Conservation (phyloP, 768 basidiomycete species). For the Auricularia auricula-judae region DNA sequence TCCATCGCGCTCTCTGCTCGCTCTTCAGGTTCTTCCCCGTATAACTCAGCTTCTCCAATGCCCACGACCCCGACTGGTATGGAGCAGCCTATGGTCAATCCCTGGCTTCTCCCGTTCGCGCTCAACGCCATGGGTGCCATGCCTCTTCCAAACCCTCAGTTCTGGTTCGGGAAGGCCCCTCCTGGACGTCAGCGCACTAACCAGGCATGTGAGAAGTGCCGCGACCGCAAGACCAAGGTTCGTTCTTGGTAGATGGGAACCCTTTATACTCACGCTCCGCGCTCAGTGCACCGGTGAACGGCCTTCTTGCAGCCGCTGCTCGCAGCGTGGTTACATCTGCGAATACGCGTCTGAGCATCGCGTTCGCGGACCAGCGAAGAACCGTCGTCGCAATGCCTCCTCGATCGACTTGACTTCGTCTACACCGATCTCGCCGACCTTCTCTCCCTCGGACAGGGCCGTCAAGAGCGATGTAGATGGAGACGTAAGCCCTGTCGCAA, state of each 20-base stretch:
- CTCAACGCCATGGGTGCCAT: neutral
- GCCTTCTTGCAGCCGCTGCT: slow-evolving; percentile 57
- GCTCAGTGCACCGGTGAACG: slow-evolving; percentile 61
- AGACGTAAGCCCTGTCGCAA: neutral
- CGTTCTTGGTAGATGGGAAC: slow-evolving; percentile 1
- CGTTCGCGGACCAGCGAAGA: slow-evolving; percentile 5
- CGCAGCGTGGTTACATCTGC: slow-evolving; percentile 44
- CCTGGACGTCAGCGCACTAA: slow-evolving; percentile 37
- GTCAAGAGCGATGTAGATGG: neutral
- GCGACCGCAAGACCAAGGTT: slow-evolving; percentile 65
- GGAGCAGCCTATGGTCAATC: neutral
- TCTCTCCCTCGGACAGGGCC: neutral
- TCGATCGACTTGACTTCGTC: neutral
- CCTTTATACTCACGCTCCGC: neutral
- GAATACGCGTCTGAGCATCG: slow-evolving; percentile 48
- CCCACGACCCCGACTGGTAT: neutral
- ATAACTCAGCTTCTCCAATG: neutral
- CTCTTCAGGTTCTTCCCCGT: neutral
- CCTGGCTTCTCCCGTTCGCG: neutral
- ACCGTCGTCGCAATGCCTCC: neutral
- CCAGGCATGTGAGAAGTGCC: slow-evolving; percentile 68
- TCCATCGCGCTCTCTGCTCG: neutral
- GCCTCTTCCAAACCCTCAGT: neutral
- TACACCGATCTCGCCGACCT: neutral
- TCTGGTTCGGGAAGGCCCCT: neutral